Evolutionary conservation across 768 basidiomycete species (phyloP).

Genomic region (Cystobasidiopsis lactophilus): DNA sequence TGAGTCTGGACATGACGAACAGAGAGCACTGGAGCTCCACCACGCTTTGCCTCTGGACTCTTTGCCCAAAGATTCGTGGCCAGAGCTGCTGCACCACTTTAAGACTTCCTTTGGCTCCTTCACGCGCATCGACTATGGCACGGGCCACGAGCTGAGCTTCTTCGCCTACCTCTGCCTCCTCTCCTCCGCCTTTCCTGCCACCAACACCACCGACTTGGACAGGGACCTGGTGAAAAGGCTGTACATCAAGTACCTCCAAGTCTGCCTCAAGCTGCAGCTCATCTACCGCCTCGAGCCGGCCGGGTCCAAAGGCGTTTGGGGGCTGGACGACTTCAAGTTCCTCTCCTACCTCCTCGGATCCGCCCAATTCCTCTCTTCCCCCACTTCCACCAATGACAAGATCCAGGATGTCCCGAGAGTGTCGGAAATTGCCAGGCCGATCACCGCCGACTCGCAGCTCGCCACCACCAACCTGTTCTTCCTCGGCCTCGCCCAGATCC

Average conservation of each 20-base stretch:
- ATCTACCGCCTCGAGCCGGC: slow-evolving; percentile 81
- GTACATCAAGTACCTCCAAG: slow-evolving; percentile 51
- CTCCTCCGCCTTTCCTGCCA: slow-evolving; percentile 35
- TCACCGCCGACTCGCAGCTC: slow-evolving; percentile 30
- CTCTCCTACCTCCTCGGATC: slow-evolving; percentile 79
- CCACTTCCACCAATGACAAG: no score
- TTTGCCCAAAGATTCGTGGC: slow-evolving; percentile 30
- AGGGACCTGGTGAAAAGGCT: slow-evolving; percentile 37
- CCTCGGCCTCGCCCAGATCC: slow-evolving; percentile 52
- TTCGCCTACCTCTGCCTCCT: slow-evolving; percentile 13
- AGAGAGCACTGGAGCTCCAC: slow-evolving; percentile 39
- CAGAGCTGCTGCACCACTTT: slow-evolving; percentile 55
- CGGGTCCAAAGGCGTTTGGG: slow-evolving; percentile 96
- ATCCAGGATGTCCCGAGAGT: no score
- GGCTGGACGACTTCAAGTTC: slow-evolving; percentile 34
- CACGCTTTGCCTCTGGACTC: slow-evolving; percentile 32
- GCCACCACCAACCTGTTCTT: slow-evolving; percentile 50
- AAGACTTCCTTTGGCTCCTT: slow-evolving; percentile 72
- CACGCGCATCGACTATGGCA: slow-evolving; percentile 81
- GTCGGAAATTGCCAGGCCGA: slow-evolving; percentile 30
- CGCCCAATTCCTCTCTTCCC: slow-evolving; percentile 41
- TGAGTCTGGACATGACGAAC: background rate
- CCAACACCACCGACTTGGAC: slow-evolving; percentile 23
- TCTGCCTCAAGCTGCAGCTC: slow-evolving; percentile 68
- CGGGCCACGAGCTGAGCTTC: slow-evolving; percentile 69